Conservation (phyloP, 768 basidiomycete species). For the Lanmaoa pseudosensibilis region DNA sequence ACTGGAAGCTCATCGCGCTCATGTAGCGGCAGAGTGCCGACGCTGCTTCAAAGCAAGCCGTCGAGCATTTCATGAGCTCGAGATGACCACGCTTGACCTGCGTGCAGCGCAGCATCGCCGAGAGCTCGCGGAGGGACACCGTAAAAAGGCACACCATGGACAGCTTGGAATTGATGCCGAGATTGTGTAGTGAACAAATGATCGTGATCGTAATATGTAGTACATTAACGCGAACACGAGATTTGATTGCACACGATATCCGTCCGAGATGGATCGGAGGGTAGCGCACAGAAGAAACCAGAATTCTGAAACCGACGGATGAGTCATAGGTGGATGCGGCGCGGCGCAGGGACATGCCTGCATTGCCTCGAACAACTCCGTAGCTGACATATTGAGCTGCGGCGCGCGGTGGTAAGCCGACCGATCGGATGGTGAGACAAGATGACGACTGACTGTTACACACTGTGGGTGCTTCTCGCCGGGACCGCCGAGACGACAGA, state of each 20-base stretch:
- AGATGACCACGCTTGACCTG: constrained; percentile 58
- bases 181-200: constrained; percentile 19
- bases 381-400: constrained; percentile 64
- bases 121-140: constrained; percentile 54
- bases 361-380: constrained; percentile 66
- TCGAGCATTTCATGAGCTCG: constrained; percentile 61
- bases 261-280: constrained; percentile 62
- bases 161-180: constrained; percentile 56
- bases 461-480: constrained; percentile 47
- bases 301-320: constrained; percentile 42
- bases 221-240: constrained; percentile 38
- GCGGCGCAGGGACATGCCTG: constrained; percentile 45
- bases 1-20: constrained; percentile 40
- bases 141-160: constrained; percentile 64
- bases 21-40: constrained; percentile 41
- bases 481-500: constrained; percentile 51
- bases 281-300: constrained; percentile 69
- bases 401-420: constrained; percentile 17
- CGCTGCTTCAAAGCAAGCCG: constrained; percentile 41
- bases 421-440: constrained; percentile 2
- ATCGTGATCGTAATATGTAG: constrained; percentile 28
- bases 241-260: constrained; percentile 72
- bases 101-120: constrained; percentile 58
- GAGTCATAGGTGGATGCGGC: constrained; percentile 4
- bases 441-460: constrained; percentile 46